Percentiles rank a stretch among this genome's conserved stretches.
phyloP scores from a whole-genome alignment of 192 early-diverging fungal genomes.

The Chytriomyces hyalinus region DNA sequence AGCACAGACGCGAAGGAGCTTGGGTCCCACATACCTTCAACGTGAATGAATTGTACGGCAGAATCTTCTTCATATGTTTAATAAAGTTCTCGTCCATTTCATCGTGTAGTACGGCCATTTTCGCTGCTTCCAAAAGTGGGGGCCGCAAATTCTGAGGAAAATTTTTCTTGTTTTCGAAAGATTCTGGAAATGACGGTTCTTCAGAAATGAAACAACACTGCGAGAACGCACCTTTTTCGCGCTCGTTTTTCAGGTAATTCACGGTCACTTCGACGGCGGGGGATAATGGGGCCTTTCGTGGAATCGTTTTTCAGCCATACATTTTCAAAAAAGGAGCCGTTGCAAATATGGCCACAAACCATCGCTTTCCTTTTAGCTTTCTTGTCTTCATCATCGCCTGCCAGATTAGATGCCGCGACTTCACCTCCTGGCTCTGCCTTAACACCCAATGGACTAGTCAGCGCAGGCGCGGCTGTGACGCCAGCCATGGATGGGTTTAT shows the following conservation, averaged over 20 bases:
- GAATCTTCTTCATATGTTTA: slow-evolving; percentile 24
- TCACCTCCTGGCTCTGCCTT: slow-evolving; percentile 9
- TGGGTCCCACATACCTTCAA: slow-evolving; percentile 13
- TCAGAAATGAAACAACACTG: slow-evolving; percentile 1
- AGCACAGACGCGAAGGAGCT: too few species aligned
- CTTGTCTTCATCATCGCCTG: background rate
- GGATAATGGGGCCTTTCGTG: slow-evolving; percentile 6
- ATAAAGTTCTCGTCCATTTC: slow-evolving; percentile 38
- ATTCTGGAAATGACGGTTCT: background rate
- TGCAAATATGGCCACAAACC: background rate
- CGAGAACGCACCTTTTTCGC: slow-evolving; percentile 28
- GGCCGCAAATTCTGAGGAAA: slow-evolving; percentile 33
- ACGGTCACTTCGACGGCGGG: slow-evolving; percentile 21
- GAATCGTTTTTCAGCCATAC: too few species aligned
- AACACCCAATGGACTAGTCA: background rate
- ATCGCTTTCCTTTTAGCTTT: slow-evolving; percentile 4
- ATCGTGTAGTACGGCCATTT: slow-evolving; percentile 9
- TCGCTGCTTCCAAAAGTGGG: slow-evolving; percentile 19
- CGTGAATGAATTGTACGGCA: slow-evolving; percentile 39
- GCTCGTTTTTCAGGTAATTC: slow-evolving; percentile 25
- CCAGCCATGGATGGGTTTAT: background rate
- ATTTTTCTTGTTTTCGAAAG: slow-evolving; percentile 33
- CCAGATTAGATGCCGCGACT: background rate
- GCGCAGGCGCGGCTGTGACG: background rate
- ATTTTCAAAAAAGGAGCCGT: too few species aligned